Evolutionary conservation across 306 rosid genomes (phyloP).

Genomic region (Fagus sylvatica): DNA sequence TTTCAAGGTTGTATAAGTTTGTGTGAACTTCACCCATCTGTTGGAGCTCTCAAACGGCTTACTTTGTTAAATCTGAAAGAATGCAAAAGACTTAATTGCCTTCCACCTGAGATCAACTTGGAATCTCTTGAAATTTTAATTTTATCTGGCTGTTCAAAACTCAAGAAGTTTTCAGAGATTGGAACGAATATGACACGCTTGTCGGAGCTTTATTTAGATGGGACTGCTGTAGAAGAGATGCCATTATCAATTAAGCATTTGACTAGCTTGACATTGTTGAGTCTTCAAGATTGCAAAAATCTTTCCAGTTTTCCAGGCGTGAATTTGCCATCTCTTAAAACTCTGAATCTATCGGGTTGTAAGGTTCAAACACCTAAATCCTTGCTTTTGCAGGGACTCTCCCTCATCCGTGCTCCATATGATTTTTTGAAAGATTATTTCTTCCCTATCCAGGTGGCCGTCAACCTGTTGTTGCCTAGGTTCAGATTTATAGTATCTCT

Average conservation of each 20-base stretch:
- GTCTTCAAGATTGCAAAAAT: constrained; percentile 13
- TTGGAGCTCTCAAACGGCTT: constrained; percentile 14
- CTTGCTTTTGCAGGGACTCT: background rate
- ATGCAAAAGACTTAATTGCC: constrained; percentile 1
- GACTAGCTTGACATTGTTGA: background rate
- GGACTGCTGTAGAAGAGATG: background rate
- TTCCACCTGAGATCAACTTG: constrained; percentile 21
- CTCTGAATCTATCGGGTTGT: constrained; percentile 12
- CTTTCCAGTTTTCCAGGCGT: background rate
- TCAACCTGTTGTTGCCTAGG: background rate
- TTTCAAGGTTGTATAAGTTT: constrained; percentile 26
- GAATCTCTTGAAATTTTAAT: constrained; percentile 12
- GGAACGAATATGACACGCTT: constrained; percentile 11
- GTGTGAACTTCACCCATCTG: constrained; percentile 11
- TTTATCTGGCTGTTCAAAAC: constrained; percentile 15
- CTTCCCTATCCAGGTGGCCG: background rate
- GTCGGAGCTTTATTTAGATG: background rate
- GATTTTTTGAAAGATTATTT: background rate
- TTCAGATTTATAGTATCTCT: background rate
- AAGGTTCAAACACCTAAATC: background rate
- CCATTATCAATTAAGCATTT: background rate
- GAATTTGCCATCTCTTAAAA: constrained; percentile 11
- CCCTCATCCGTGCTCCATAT: background rate
- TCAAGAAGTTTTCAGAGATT: constrained; percentile 19
- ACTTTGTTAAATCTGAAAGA: constrained; percentile 15